Evolutionary conservation across 139 green algal species (phyloP).

Genomic region (Chlamydomonas sp.): DNA sequence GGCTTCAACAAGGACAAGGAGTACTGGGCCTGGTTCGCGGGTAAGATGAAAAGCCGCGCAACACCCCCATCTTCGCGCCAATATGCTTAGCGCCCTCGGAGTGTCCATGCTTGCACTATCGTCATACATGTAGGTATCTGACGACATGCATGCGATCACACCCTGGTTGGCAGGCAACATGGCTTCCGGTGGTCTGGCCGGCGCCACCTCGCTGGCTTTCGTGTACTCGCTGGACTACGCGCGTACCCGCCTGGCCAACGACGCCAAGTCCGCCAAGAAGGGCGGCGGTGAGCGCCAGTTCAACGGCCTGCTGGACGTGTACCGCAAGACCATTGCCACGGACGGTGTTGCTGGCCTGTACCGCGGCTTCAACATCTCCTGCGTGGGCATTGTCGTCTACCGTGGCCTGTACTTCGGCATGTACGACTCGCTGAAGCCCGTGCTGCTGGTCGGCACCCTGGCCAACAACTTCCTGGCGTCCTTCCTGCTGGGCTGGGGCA

Average conservation of each 20-base stretch:
- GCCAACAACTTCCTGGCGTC: slow-evolving; percentile 61
- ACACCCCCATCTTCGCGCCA: background rate
- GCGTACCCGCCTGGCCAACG: slow-evolving; percentile 96
- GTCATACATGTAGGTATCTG: background rate
- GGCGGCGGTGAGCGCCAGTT: slow-evolving; percentile 56
- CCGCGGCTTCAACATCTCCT: slow-evolving; percentile 84
- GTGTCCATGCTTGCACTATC: no score
- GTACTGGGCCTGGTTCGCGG: slow-evolving; percentile 96
- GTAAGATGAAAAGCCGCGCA: slow-evolving; percentile 13
- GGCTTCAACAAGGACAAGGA: slow-evolving; percentile 91
- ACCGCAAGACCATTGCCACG: slow-evolving; percentile 80
- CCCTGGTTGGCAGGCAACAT: slow-evolving; percentile 82
- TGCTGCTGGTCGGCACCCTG: slow-evolving; percentile 69
- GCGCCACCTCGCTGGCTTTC: slow-evolving; percentile 94
- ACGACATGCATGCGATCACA: no score
- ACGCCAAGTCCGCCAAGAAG: slow-evolving; percentile 81
- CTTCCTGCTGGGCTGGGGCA: slow-evolving; percentile 72
- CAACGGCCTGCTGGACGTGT: slow-evolving; percentile 91
- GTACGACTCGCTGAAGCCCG: slow-evolving; percentile 97
- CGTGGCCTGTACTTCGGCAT: slow-evolving; percentile 98
- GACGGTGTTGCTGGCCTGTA: slow-evolving; percentile 71
- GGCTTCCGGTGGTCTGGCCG: slow-evolving; percentile 93
- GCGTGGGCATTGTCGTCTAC: slow-evolving; percentile 99
- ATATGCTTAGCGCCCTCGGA: background rate
- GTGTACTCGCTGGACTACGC: slow-evolving; percentile 99